Evolutionary conservation across 1,284 basidiomycete genomes (phyloP).

Genomic region (Ceratobasidium sp.): DNA sequence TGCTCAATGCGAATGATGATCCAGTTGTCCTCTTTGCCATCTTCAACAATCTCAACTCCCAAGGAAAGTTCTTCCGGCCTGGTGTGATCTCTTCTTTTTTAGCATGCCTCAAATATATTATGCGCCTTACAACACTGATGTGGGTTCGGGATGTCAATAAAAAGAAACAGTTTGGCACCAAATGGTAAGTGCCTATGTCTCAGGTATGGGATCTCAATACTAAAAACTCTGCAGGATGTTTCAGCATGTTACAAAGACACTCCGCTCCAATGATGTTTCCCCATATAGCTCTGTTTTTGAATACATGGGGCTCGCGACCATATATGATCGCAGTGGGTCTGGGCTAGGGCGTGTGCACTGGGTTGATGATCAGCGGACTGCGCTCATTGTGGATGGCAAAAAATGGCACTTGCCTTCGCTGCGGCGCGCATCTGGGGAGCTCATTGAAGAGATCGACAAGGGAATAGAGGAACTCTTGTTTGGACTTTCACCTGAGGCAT

Average conservation of each 20-base stretch:
- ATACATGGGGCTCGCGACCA: neutral
- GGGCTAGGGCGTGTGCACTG: neutral
- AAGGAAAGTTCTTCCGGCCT: neutral
- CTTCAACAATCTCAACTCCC: neutral
- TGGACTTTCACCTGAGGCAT: neutral
- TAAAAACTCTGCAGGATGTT: neutral
- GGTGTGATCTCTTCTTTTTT: neutral
- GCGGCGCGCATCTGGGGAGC: neutral
- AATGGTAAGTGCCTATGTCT: neutral
- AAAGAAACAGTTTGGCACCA: neutral
- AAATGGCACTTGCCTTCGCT: neutral
- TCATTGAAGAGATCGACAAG: neutral
- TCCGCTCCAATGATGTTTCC: too few species aligned
- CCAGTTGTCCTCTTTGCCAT: neutral
- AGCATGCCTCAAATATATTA: neutral
- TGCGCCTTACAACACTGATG: neutral
- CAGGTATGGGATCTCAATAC: neutral
- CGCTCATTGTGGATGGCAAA: neutral
- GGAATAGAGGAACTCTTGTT: neutral
- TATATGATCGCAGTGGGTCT: constrained; percentile 7
- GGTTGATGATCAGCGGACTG: neutral
- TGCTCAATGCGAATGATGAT: neutral
- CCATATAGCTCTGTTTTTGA: too few species aligned
- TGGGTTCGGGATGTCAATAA: neutral
- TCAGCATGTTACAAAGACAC: neutral